Percentiles rank a stretch among this genome's conserved stretches.
phyloP scores from a whole-genome alignment of 2,329 filamentous ascomycete genomes.

The Aspergillus pseudoglaucus region DNA sequence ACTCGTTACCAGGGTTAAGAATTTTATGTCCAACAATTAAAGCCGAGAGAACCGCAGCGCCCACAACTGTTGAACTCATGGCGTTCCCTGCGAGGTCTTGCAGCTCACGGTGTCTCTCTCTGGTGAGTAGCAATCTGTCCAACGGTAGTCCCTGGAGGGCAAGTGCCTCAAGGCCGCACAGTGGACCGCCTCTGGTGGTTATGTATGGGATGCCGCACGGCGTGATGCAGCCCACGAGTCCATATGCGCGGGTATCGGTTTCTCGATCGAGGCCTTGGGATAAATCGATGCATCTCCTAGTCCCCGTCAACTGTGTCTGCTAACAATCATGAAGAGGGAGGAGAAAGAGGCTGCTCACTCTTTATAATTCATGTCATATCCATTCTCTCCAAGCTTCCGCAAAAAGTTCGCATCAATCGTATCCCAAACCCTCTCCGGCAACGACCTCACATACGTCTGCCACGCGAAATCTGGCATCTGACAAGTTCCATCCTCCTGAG shows the following conservation, averaged over 20 bases:
- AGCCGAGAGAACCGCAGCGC: conserved; percentile 54
- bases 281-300: conserved; percentile 51
- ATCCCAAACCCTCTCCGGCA: conserved; percentile 59
- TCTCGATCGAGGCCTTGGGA: conserved; percentile 67
- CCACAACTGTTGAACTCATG: conserved; percentile 69
- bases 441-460: conserved; percentile 43
- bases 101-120: conserved; percentile 55
- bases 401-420: conserved; percentile 58
- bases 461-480: conserved; percentile 52
- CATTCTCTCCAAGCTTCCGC: conserved; percentile 37
- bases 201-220: conserved; percentile 58
- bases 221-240: conserved; percentile 62
- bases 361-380: conserved; percentile 55
- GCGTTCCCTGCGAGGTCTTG: conserved; percentile 72
- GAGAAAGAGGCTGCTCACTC: conserved; percentile 32
- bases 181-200: conserved; percentile 53
- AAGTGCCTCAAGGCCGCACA: conserved; percentile 59
- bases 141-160: conserved; percentile 63
- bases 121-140: conserved; percentile 55
- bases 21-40: conserved; percentile 41
- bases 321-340: neutral
- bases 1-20: conserved; percentile 16
- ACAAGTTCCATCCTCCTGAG: conserved; percentile 50
- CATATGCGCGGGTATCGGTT: conserved; percentile 42
- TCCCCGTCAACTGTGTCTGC: conserved; percentile 1